Conservation (phyloP, 768 basidiomycete genomes). For the Galerina sulciceps region DNA sequence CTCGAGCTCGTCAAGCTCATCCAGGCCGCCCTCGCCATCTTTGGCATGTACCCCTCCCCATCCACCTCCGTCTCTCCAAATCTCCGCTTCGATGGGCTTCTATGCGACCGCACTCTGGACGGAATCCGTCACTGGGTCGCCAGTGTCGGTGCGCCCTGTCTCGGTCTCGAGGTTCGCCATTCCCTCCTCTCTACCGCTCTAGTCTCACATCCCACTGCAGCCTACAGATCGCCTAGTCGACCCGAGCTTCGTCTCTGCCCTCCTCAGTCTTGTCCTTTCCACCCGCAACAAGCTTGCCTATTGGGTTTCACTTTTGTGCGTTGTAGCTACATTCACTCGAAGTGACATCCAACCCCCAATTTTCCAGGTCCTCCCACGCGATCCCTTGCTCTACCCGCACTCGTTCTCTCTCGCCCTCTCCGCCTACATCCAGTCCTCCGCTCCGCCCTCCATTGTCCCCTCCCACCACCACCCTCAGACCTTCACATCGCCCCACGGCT, state of each 20-base stretch:
- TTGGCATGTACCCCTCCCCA: constrained; percentile 57
- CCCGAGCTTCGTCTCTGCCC: constrained; percentile 69
- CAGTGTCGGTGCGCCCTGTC: constrained; percentile 63
- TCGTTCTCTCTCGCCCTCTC: constrained; percentile 56
- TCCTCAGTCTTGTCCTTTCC: constrained; percentile 70
- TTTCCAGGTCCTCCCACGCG: constrained; percentile 57
- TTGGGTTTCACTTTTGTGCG: constrained; percentile 40
- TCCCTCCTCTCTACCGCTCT: background rate
- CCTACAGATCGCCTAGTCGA: constrained; percentile 76
- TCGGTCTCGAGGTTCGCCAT: constrained; percentile 61
- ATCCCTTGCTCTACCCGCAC: constrained; percentile 77
- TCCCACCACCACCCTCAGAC: constrained; percentile 23
- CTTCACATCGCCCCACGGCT: constrained; percentile 17
- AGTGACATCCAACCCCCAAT: constrained; percentile 3
- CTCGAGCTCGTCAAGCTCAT: constrained; percentile 78
- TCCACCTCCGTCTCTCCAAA: constrained; percentile 17
- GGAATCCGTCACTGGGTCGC: constrained; percentile 72
- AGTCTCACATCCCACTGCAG: constrained; percentile 33
- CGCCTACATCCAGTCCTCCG: constrained; percentile 34
- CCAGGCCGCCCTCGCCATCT: constrained; percentile 72
- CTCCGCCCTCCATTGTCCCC: constrained; percentile 15
- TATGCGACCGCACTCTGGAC: constrained; percentile 79
- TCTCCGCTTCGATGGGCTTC: constrained; percentile 59
- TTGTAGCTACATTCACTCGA: constrained; percentile 1
- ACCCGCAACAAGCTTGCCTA: constrained; percentile 72